Conservation (phyloP, 192 early-diverging fungal species). For the Coemansia sp. region DNA sequence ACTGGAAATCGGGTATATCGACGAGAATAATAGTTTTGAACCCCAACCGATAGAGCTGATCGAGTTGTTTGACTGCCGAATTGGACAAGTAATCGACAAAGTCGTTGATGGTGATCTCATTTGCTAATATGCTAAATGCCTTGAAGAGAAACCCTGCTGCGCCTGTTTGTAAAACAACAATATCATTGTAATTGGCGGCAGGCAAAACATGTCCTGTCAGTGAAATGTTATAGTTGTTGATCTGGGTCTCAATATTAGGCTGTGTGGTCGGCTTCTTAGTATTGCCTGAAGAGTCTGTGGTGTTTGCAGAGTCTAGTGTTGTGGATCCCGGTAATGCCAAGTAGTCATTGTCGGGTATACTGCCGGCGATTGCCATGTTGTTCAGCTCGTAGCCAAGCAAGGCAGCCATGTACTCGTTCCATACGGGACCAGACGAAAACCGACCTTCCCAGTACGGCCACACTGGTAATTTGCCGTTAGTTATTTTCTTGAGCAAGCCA, state of each 20-base stretch:
- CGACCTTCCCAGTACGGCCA: conserved; percentile 33
- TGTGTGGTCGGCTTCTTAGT: background rate
- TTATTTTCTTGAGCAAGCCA: conserved; percentile 24
- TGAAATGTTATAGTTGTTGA: conserved; percentile 16
- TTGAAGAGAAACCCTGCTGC: conserved; percentile 27
- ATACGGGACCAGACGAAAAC: conserved; percentile 31
- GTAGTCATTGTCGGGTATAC: conserved; percentile 14
- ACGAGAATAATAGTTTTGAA: conserved; percentile 36
- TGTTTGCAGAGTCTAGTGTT: background rate
- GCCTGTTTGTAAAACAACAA: conserved; percentile 24
- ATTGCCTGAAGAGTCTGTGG: background rate
- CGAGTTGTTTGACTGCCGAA: conserved; percentile 22
- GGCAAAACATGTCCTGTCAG: conserved; percentile 8
- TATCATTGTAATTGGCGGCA: conserved; percentile 12
- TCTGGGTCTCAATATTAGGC: conserved; percentile 31
- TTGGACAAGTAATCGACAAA: conserved; percentile 25
- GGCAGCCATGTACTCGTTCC: conserved; percentile 35
- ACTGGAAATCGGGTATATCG: conserved; percentile 31
- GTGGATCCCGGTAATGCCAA: background rate
- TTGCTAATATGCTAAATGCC: conserved; percentile 14
- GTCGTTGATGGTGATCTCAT: conserved; percentile 4
- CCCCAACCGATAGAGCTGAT: conserved; percentile 26
- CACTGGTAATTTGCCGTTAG: conserved; percentile 10
- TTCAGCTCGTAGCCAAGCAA: conserved; percentile 25
- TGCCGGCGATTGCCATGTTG: conserved; percentile 31